Base-by-base conservation (phyloP, 2,329 filamentous ascomycete genomes). In the Dactylella cylindrospora region DNA sequence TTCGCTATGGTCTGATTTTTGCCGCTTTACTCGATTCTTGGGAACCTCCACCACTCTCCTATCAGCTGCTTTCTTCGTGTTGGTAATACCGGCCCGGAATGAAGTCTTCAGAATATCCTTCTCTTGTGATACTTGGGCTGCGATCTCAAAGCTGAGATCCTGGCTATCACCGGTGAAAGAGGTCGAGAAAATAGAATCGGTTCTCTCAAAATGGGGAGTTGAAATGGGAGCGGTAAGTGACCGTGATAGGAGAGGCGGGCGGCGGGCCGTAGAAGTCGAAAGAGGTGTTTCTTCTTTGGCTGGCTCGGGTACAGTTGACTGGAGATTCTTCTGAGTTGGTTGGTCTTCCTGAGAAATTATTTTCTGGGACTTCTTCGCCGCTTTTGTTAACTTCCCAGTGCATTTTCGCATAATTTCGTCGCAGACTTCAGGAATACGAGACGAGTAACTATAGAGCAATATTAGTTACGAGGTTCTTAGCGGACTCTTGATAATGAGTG, bases 361-460 rank as follows among this genome's bases (percentile, higher is more conserved):
- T 23, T 40, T 41, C 19, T 10, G 33, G 23, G 33, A 15, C 13
- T 28, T 1, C 65, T 77, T 80, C 12, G 73, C 69, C 12, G 76
- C 68, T 66, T 76, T 80, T 7, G 49, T 54, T 3, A 45, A 45
- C 33, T 51, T 64, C 7, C 59, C 59, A 13, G 44, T 57, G 8
- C 59, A 57, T 33, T 57, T 64, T 26, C 31, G 45, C 23, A 38
- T 44, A 17, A 64, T 64, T 3, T 55, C 59, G 15, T 83, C 79
- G 68, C 86, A 88, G 10, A 84, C 75, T 28, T 85, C 80, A 1
- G 86, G 86, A n/a, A 90, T 76, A 26, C 87, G 83, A 10, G 86
- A 81, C 26, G 85, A 84, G 70, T 89, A 93, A 73, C 83, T 85
- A 62, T 26, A 22, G 2, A 7, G 28, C 41, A 57, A 45, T 19